Evolutionary conservation across 805 yeast species (phyloP).

Genomic region (Metschnikowia baotianmanensis): DNA sequence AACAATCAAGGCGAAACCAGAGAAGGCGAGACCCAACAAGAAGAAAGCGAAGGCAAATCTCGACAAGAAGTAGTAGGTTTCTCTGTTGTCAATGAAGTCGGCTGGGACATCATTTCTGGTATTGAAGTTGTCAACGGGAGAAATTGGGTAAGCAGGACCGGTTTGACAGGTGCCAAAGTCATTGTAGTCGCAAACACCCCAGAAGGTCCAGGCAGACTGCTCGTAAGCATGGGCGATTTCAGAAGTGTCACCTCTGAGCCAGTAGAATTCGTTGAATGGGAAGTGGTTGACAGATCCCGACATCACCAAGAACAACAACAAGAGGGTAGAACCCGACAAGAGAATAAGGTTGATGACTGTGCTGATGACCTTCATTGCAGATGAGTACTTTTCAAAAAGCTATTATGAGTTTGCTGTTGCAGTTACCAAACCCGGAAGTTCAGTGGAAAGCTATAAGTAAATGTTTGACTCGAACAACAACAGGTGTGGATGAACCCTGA

Average conservation of each 20-base stretch:
- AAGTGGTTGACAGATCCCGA: slow-evolving; percentile 21
- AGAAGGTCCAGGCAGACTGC: slow-evolving; percentile 76
- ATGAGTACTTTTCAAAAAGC: background rate
- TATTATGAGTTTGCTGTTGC: background rate
- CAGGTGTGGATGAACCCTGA: background rate
- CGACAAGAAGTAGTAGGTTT: slow-evolving; percentile 59
- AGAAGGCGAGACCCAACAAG: slow-evolving; percentile 57
- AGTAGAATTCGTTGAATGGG: slow-evolving; percentile 57
- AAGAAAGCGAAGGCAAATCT: slow-evolving; percentile 65
- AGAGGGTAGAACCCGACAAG: slow-evolving; percentile 46
- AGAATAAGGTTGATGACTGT: slow-evolving; percentile 38
- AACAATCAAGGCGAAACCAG: slow-evolving; percentile 59
- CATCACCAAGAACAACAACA: slow-evolving; percentile 45
- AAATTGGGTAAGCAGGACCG: slow-evolving; percentile 81
- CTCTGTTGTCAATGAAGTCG: slow-evolving; percentile 52
- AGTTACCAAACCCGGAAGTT: slow-evolving; percentile 1
- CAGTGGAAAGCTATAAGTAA: background rate
- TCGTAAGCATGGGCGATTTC: slow-evolving; percentile 48
- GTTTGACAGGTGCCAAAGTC: slow-evolving; percentile 52
- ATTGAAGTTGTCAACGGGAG: slow-evolving; percentile 74
- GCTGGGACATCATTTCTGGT: slow-evolving; percentile 51
- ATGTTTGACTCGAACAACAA: slow-evolving; percentile 1
- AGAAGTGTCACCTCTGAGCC: slow-evolving; percentile 75
- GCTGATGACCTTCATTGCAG: slow-evolving; percentile 30
- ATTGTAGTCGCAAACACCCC: slow-evolving; percentile 61